Base-by-base conservation (phyloP, 2,329 filamentous ascomycete species). In the Ophiocordyceps camponoti-leonardi region DNA sequence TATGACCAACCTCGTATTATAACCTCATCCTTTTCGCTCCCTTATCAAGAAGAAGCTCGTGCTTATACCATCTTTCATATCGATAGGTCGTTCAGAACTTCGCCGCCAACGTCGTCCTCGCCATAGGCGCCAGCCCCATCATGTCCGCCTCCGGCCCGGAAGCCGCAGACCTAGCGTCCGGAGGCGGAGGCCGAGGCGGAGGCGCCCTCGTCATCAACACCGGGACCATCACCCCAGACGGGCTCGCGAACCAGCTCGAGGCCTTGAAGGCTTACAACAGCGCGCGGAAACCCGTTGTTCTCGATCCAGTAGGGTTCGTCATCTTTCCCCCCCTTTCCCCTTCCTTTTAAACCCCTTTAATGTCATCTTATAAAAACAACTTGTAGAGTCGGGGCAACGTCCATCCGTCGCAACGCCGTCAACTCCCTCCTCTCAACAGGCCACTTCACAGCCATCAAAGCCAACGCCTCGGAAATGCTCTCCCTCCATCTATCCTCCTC, bases 51-150 rank as follows among this genome's bases (percentile, higher is more conserved):
- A n/a, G n/a, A n/a, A n/a, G n/a, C n/a, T n/a, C n/a, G n/a, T n/a
- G n/a, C n/a, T n/a, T n/a, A n/a, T n/a, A n/a, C n/a, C n/a, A n/a
- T n/a, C n/a, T n/a, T n/a, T n/a, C n/a, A n/a, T n/a, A n/a, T n/a
- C n/a, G n/a, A n/a, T n/a, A n/a, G 67, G 68, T 96, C 0, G 90
- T 95, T 20, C 87, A 94, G 57, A 94, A 95, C 64, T 84, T 96
- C 56, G 85, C 88, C 16, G 90, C 92, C 45, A 95, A 94, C 57
- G 81, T 95, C 3, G 86, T 86, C 37, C 72, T 95, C 16, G 77
- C 82, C 31, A 72, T 93, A 45, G 90, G 90, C 33, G 83, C 84
- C 13, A 92, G 83, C 19, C 90, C 90, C 37, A 95, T 95, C 61
- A 96, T 96, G 90, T 81, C 87, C 8, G 88, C 85, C 60, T 84